Evolutionary conservation across 805 yeast genomes (phyloP).

Genomic region (Pichia cabralensis): DNA sequence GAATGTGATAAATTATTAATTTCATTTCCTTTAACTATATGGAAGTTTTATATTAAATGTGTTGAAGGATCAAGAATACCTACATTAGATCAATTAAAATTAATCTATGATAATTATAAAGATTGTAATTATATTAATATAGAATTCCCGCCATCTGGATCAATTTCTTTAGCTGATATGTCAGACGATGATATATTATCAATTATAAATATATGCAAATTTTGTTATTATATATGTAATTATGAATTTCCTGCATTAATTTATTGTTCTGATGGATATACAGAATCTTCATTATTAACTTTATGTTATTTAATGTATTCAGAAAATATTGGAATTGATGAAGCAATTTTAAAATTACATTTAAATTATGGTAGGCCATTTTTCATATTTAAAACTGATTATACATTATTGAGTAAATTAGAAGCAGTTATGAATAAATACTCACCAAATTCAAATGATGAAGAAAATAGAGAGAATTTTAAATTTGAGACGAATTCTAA

Average conservation of each 20-base stretch:
- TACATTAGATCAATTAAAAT: slow-evolving; percentile 26
- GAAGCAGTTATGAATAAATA: slow-evolving; percentile 50
- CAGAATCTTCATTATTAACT: slow-evolving; percentile 74
- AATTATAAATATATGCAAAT: slow-evolving; percentile 60
- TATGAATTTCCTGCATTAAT: slow-evolving; percentile 39
- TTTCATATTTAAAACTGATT: slow-evolving; percentile 73
- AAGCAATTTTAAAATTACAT: slow-evolving; percentile 61
- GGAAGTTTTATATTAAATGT: slow-evolving; percentile 50
- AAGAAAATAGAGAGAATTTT: slow-evolving; percentile 1
- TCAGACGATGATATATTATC: slow-evolving; percentile 51
- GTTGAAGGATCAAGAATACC: slow-evolving; percentile 52
- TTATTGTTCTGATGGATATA: slow-evolving; percentile 85
- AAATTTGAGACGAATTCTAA: slow-evolving; percentile 15
- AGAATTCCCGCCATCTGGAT: slow-evolving; percentile 81
- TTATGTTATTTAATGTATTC: slow-evolving; percentile 65
- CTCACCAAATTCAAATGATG: slow-evolving; percentile 37
- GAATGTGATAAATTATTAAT: slow-evolving; percentile 27
- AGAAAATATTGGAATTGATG: slow-evolving; percentile 47
- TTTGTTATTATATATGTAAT: slow-evolving; percentile 38
- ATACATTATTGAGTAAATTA: slow-evolving; percentile 50
- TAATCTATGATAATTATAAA: slow-evolving; percentile 13
- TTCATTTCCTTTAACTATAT: slow-evolving; percentile 42
- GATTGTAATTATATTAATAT: slow-evolving; percentile 25
- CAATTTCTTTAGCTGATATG: slow-evolving; percentile 66
- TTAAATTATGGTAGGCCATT: slow-evolving; percentile 62